These are phyloP conservation scores for Lotus japonicus DNA, from an alignment of 306 rosid species.

Conservation along the genomic window DNA sequence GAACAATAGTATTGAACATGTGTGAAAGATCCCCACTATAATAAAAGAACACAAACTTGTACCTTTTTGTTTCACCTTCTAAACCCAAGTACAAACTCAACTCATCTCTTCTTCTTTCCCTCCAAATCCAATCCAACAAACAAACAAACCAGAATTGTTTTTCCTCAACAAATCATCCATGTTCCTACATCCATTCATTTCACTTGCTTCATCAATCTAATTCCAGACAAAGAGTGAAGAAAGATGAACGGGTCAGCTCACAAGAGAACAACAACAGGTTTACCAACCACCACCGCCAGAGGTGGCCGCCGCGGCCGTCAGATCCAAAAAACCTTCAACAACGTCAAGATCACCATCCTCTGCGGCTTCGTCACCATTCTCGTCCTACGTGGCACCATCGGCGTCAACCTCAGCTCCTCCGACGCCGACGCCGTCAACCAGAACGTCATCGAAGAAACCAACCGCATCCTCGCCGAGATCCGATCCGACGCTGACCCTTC, in stretches of 20 bases:
- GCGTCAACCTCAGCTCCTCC: slow-evolving; percentile 62
- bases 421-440: slow-evolving; percentile 67
- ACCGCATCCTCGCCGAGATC: slow-evolving; percentile 90
- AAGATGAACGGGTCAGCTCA: slow-evolving; percentile 54
- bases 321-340: slow-evolving; percentile 88
- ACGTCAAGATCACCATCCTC: slow-evolving; percentile 78
- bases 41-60: too few relatives aligned
- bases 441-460: slow-evolving; percentile 68
- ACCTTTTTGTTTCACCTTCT: too few relatives aligned
- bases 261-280: slow-evolving; percentile 42
- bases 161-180: too few relatives aligned
- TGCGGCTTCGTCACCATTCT: slow-evolving; percentile 97
- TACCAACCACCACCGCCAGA: slow-evolving; percentile 24
- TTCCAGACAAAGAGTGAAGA: background rate
- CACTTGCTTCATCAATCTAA: too few relatives aligned
- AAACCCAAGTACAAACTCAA: background rate
- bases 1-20: too few relatives aligned
- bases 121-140: too few relatives aligned
- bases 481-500: slow-evolving; percentile 88
- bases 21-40: too few relatives aligned
- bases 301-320: slow-evolving; percentile 67
- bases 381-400: slow-evolving; percentile 94
- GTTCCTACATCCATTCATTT: too few relatives aligned
- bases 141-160: background rate
- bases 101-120: background rate